Conservation (phyloP, 768 basidiomycete species). For the Lanmaoa rubissima region DNA sequence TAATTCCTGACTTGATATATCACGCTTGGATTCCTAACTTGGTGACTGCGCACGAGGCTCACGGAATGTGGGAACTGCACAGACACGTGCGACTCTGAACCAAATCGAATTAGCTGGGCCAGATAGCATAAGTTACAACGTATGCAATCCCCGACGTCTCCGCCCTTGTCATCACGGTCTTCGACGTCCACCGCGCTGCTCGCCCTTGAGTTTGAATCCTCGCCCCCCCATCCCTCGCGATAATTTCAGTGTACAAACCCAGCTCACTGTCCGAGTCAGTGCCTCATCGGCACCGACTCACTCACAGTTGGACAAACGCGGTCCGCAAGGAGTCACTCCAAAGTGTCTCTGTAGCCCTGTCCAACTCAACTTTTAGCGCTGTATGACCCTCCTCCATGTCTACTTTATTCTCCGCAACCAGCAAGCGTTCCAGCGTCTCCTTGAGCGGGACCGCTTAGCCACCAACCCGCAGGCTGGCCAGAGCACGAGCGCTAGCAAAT, state of each 20-base stretch:
- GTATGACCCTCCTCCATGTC: conserved; percentile 82
- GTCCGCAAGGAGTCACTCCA: conserved; percentile 25
- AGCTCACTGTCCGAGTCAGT: conserved; percentile 2
- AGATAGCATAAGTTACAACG: background rate
- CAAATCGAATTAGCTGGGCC: background rate
- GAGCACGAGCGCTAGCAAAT: conserved; percentile 53
- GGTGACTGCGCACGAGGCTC: conserved; percentile 3
- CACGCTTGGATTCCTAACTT: background rate
- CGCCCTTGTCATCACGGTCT: background rate
- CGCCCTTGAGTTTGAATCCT: background rate
- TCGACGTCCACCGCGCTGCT: background rate
- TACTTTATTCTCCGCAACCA: conserved; percentile 68
- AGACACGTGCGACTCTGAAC: conserved; percentile 14
- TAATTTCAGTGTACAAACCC: background rate
- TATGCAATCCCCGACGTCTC: background rate
- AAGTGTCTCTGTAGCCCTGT: conserved; percentile 24
- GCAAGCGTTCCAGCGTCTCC: conserved; percentile 73
- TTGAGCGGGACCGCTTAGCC: conserved; percentile 48
- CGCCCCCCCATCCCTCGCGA: background rate
- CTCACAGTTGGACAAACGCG: conserved; percentile 16
- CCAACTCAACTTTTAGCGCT: conserved; percentile 25
- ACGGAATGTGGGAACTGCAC: background rate
- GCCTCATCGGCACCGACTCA: conserved; percentile 14
- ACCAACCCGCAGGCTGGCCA: conserved; percentile 22
- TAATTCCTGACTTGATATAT: too few relatives aligned